Base-by-base conservation (phyloP, 352 stramenopile genomes). In the Globisporangium canariense region DNA sequence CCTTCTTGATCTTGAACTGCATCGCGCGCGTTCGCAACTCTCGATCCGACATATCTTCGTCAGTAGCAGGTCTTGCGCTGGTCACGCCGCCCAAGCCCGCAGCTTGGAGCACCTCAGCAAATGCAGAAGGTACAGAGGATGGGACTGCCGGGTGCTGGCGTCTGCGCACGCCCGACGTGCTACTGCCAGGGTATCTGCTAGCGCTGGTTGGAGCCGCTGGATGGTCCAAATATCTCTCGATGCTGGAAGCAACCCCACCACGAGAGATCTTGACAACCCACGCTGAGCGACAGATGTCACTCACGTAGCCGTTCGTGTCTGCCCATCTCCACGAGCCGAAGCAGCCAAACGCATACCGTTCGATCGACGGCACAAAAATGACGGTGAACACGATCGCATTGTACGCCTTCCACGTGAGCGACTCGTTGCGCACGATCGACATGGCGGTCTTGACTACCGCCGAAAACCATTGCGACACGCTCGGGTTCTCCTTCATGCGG, bases 291-390 rank as follows among this genome's bases (percentile, higher is more conserved):
- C 80, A 90, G 16, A 92, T 56, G 40, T 65, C 65, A 5, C 73
- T 73, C 38, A 92, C 54, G 20, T 62, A 66, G 16, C 76, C 67
- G 36, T 73, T 73, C 43, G 77, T 69, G 66, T 93, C 86, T 16
- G 76, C 84, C 86, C 86, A 94, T 61, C 79, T 78, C 86, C 86
- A 94, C 8, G 74, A 68, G 22, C 83, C 83, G 45, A 89, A 81
- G 57, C 77, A 66, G 13, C 86, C 86, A 40, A 94, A 73, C 10
- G 86, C 86, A 51, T 88, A 79, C 20, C 82, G 75, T 40, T 94
- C 75, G 60, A 83, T 66, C 16, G 77, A 70, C 18, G 78, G 75
- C 8, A 94, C 81, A 53, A 82, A 75, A 36, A 86, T 82, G 47
- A 94, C 73, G 20, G 76, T 91, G 63, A 88, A 91, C 22, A 77